Base-by-base conservation (phyloP, 345 rosid species). In the Salix exigua region DNA sequence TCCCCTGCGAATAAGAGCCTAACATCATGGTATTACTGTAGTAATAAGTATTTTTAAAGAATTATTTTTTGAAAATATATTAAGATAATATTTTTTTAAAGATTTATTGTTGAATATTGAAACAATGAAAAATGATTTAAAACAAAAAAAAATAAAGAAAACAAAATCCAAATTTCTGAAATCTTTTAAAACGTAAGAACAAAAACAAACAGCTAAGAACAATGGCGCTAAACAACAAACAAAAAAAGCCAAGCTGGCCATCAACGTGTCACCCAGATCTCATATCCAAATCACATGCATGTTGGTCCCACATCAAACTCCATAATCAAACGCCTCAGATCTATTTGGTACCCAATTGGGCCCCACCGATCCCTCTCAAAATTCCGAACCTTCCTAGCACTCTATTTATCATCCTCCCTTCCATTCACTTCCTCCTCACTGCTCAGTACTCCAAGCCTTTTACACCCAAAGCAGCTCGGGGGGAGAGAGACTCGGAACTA, bases 281-380 rank as follows among this genome's bases (percentile, higher is more conserved):
- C 12, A 23, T 7, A 64, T 48, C 71, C 26, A 42, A 63, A 50
- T 71, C 70, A 63, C 65, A 71, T 33, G 71, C 30, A 17, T n/a
- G 9, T 1, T 37, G 33, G 60, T 4, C n/a, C 78, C 67, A 76
- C 70, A 23, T n/a, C 51, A 30, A 42, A 40, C 33, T 42, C 17
- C 46, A 31, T n/a, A 31, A 77, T 71, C 80, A 0, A 35, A 71
- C 70, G 80, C 17, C 3, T 2, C 69, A 77, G 71, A 77, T 77
- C 46, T n/a, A 71, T 77, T 71, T 48, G 75, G 71, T 50, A 50
- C 75, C 21, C 5, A 14, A 5, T 30, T 62, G 80, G 70, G 25
- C 70, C 79, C 79, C 63, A 42, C 65, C 33, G 12, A 53, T 62
- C 7, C 12, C 31, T 46, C 26, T 50, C 33, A 69, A 48, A 71